These are phyloP conservation scores for Blastobotrys indianensis DNA, from an alignment of 1,139 yeast species.

Conservation along the genomic window DNA sequence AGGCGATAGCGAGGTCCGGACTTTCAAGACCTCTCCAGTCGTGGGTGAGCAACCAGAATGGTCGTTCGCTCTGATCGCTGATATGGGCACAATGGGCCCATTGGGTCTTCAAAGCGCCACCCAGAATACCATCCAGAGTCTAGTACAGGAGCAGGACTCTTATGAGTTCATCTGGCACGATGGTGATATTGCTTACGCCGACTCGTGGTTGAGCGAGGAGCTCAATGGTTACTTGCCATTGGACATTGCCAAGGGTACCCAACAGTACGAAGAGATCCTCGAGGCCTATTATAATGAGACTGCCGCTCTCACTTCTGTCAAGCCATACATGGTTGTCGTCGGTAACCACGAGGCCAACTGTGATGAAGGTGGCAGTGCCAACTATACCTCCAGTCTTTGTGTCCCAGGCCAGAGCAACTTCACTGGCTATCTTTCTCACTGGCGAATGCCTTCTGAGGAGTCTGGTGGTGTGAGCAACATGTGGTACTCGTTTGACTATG, in stretches of 20 bases:
- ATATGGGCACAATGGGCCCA: conserved; percentile 28
- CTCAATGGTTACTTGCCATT: conserved; percentile 20
- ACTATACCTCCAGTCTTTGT: conserved; percentile 21
- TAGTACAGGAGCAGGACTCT: conserved; percentile 19
- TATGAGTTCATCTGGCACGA: conserved; percentile 29
- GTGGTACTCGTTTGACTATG: conserved; percentile 33
- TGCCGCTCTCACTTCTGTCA: conserved; percentile 20
- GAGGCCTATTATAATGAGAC: conserved; percentile 26
- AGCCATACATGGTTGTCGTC: conserved; percentile 30
- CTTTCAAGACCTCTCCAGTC: conserved; percentile 21
- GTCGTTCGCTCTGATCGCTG: conserved; percentile 26
- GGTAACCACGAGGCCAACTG: conserved; percentile 32
- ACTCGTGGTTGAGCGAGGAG: conserved; percentile 27
- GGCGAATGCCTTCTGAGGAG: conserved; percentile 25
- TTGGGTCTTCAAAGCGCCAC: conserved; percentile 21
- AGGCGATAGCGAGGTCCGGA: conserved; percentile 11
- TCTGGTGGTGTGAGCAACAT: conserved; percentile 24
- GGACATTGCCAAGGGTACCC: conserved; percentile 13
- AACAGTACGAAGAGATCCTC: conserved; percentile 21
- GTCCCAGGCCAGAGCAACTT: conserved; percentile 25
- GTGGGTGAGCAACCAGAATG: conserved; percentile 17
- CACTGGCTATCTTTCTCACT: conserved; percentile 25
- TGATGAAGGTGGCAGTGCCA: conserved; percentile 23
- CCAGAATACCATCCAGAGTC: conserved; percentile 25
- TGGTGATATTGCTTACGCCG: conserved; percentile 32